Conservation (phyloP, 2,329 filamentous ascomycete genomes). For the Periconia sp. region DNA sequence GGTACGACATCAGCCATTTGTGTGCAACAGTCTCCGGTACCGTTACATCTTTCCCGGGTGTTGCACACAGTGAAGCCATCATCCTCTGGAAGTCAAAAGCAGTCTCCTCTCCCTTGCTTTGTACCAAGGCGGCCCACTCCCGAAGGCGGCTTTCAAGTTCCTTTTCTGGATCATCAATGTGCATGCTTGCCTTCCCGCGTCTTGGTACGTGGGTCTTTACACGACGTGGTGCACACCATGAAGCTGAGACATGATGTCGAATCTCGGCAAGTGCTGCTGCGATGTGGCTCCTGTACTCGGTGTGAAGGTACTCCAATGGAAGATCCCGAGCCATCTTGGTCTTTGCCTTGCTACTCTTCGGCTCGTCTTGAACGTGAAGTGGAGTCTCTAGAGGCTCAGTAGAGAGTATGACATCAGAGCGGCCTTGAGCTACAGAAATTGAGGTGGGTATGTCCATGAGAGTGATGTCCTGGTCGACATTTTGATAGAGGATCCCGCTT, state of each 20-base stretch:
- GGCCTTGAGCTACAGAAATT: conserved; percentile 69
- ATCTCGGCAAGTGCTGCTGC: conserved; percentile 47
- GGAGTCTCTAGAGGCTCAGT: conserved; percentile 52
- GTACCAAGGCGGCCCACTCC: conserved; percentile 32
- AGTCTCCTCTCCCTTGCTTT: conserved; percentile 29
- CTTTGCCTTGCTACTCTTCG: conserved; percentile 56
- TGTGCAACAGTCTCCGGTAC: conserved; percentile 18
- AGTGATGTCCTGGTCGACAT: conserved; percentile 56
- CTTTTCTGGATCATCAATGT: conserved; percentile 31
- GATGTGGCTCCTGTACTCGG: conserved; percentile 46
- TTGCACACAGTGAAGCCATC: conserved; percentile 41
- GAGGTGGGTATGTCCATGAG: conserved; percentile 74
- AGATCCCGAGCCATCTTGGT: conserved; percentile 40
- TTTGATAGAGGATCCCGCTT: conserved; percentile 65
- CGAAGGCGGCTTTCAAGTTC: conserved; percentile 34
- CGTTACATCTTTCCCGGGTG: conserved; percentile 25
- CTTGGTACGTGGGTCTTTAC: conserved; percentile 25
- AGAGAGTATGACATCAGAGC: conserved; percentile 55
- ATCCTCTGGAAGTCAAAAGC: conserved; percentile 40
- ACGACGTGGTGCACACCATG: conserved; percentile 34
- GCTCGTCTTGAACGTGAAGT: conserved; percentile 57
- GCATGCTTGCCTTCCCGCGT: conserved; percentile 19
- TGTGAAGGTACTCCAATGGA: conserved; percentile 40
- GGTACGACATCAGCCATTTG: conserved; percentile 34
- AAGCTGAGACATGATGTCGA: conserved; percentile 24